Percentiles rank a stretch among this genome's conserved stretches.
Conservation (phyloP, 225 moss, liverwort and hornwort genomes). For the Anthoceros angustus region DNA sequence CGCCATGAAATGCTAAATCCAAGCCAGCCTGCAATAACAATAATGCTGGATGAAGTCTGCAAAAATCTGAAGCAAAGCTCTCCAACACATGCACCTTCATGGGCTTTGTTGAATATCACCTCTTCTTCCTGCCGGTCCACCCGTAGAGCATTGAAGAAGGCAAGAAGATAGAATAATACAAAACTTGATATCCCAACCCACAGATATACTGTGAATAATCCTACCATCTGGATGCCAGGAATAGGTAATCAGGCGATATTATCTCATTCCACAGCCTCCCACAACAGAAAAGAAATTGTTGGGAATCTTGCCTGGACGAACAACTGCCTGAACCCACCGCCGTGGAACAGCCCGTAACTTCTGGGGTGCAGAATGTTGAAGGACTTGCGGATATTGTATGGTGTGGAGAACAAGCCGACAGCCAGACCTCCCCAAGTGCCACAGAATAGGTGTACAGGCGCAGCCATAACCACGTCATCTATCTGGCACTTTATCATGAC, state of each 20-base stretch:
- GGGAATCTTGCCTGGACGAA: conserved; percentile 14
- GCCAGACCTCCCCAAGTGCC: conserved; percentile 34
- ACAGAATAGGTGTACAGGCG: conserved; percentile 27
- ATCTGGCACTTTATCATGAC: conserved; percentile 19
- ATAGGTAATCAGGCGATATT: too few relatives aligned
- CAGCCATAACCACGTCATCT: conserved; percentile 32
- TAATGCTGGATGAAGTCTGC: neutral
- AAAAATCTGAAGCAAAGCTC: too few relatives aligned
- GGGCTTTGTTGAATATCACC: conserved; percentile 6
- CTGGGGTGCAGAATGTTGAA: conserved; percentile 19
- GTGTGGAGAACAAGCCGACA: conserved; percentile 22
- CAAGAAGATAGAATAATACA: conserved; percentile 21
- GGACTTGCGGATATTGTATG: conserved; percentile 14
- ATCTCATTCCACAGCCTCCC: neutral
- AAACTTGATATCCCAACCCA: conserved; percentile 30
- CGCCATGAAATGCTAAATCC: conserved; percentile 30
- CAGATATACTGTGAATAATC: conserved; percentile 19
- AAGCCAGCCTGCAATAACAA: conserved; percentile 19
- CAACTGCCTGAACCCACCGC: conserved; percentile 22
- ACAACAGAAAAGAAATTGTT: neutral
- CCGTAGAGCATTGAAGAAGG: conserved; percentile 20
- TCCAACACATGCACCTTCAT: neutral
- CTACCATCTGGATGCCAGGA: conserved; percentile 15
- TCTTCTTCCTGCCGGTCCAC: conserved; percentile 29
- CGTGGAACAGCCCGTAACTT: conserved; percentile 26